Evolutionary conservation across 2,329 filamentous ascomycete species (phyloP), one percentile per base, ranked within the genome.

Genomic region (Fusarium sp.): DNA sequence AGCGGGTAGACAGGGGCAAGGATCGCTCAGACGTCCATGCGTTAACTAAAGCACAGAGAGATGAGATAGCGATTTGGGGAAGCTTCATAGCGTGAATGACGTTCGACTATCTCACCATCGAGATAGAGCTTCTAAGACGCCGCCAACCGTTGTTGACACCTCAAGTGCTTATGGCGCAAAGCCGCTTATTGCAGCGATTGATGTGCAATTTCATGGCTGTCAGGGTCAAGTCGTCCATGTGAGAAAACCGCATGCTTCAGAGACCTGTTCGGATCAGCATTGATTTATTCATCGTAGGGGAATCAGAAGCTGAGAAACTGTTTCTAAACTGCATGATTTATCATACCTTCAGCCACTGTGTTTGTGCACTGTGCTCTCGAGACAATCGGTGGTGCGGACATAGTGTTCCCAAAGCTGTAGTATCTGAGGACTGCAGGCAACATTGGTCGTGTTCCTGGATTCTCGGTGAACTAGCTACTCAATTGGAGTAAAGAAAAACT

Each of bases 401-500:
- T 73, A 60, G 47, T 68, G 65, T 57, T 60, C 66, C 67, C 62
- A 58, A 69, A 54, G 52, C 65, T 53, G 46, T 43, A 15, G 34
- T 53, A 40, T 43, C 40, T 43, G 14, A n/a, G 16, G 52, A 58
- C 60, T 55, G 55, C 59, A 73, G 58, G 55, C 38, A 63, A 65
- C 57, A 47, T 50, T 63, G 52, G 63, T 49, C 53, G 59, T 72
- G 72, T 76, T 75, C 73, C 73, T 75, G 73, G 70, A 74, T 75
- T 55, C 71, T 73, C 73, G 73, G 72, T 76, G 73, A 76, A 59
- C 58, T 66, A 59, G 62, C 73, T 62, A 71, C 64, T 73, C 71
- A 75, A 72, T 75, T 68, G 57, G 63, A 66, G 54, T 40, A 59
- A 47, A 62, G 59, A 53, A 15, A 25, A 65, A 59, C 51, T 65